A percentile compares a stretch with the other conserved stretches of the same genome.
Conservation (phyloP, 768 basidiomycete genomes). For the Pisolithus marmoratus region DNA sequence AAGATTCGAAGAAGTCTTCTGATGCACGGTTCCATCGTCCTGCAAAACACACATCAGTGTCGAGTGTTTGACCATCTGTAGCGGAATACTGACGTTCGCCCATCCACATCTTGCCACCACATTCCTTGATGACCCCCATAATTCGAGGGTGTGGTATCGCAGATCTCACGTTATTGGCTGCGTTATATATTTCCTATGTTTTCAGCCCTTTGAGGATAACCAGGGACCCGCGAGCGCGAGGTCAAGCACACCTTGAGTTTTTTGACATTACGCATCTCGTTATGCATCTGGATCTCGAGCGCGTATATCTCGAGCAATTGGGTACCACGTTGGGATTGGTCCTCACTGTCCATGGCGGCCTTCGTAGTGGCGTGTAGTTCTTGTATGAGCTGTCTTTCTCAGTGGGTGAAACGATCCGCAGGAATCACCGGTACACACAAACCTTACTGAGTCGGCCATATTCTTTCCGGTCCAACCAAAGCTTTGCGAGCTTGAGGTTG, state of each 20-base stretch:
- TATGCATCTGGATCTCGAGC: conserved; percentile 99
- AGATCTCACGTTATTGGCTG: conserved; percentile 84
- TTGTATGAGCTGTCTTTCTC: conserved; percentile 56
- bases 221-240: not conserved
- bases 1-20: conserved; percentile 98
- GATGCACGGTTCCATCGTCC: conserved; percentile 96
- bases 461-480: conserved; percentile 95
- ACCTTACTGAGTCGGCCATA: conserved; percentile 81
- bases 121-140: conserved; percentile 99
- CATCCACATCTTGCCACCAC: conserved; percentile 99
- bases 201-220: not conserved
- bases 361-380: conserved; percentile 68
- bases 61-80: not conserved
- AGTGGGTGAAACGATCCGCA: not conserved
- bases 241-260: conserved; percentile 71
- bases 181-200: conserved; percentile 90
- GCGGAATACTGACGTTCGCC: conserved; percentile 69
- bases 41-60: conserved; percentile 25
- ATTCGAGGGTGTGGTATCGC: conserved; percentile 98
- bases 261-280: conserved; percentile 91
- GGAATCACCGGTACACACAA: conserved; percentile 3
- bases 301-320: conserved; percentile 96
- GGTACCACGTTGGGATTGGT: conserved; percentile 91
- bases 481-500: conserved; percentile 92
- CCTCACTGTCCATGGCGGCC: conserved; percentile 57